A percentile compares a stretch with the other conserved stretches of the same genome.
These are phyloP conservation scores for Euryodendron excelsum DNA, from an alignment of 148 eudicot genomes.

Conservation along the genomic window DNA sequence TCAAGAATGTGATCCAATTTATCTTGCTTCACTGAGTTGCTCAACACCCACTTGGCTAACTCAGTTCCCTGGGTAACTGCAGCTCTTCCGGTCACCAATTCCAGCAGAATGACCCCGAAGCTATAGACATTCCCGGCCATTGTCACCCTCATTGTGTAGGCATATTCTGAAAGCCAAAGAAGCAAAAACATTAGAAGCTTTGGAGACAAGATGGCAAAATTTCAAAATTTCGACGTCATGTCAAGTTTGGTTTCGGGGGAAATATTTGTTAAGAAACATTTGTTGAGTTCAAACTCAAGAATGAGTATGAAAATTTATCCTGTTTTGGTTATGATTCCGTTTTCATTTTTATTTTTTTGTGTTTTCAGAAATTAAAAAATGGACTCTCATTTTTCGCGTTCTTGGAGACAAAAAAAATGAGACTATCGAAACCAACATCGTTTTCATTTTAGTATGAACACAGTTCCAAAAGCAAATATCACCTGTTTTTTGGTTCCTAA, in stretches of 20 bases:
- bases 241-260: not conserved
- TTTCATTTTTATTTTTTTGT: too few relatives aligned
- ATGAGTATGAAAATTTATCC: too few relatives aligned
- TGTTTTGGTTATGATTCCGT: too few relatives aligned
- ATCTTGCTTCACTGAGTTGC: constrained; percentile 49
- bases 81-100: constrained; percentile 76
- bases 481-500: too few relatives aligned
- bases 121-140: constrained; percentile 81
- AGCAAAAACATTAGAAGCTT: not conserved
- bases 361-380: too few relatives aligned
- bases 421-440: too few relatives aligned
- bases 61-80: constrained; percentile 72
- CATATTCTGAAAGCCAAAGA: constrained; percentile 62
- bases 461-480: too few relatives aligned
- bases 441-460: too few relatives aligned
- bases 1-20: constrained; percentile 74
- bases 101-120: constrained; percentile 75
- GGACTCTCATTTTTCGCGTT: too few relatives aligned
- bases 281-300: not conserved
- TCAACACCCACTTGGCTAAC: constrained; percentile 71
- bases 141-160: constrained; percentile 92
- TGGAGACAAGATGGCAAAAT: not conserved
- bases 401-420: too few relatives aligned
- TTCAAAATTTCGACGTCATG: not conserved
- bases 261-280: not conserved